A percentile compares a stretch with the other conserved stretches of the same genome.
Conservation (phyloP, 306 rosid genomes). For the Heteromeles arbutifolia region DNA sequence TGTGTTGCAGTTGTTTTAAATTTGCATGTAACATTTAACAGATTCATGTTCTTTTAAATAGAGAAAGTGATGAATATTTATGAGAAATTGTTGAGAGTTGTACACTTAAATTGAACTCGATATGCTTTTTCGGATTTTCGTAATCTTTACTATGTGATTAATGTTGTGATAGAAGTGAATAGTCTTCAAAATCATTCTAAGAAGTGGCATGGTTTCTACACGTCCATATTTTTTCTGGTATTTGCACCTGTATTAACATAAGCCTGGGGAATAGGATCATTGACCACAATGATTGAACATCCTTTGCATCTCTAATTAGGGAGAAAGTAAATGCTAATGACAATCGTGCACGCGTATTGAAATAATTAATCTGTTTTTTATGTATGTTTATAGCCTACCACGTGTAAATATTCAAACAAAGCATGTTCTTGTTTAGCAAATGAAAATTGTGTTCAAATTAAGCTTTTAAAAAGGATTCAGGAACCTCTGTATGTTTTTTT, state of each 20-base stretch:
- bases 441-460: neutral
- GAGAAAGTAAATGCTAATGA: neutral
- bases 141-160: neutral
- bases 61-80: neutral
- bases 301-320: neutral
- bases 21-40: neutral
- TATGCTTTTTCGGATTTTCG: neutral
- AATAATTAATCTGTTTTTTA: neutral
- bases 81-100: neutral
- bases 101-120: neutral
- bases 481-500: too few species aligned
- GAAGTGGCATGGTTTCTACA: neutral
- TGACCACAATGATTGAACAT: neutral
- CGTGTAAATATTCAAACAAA: neutral
- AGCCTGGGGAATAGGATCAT: conserved; percentile 3
- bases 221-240: neutral
- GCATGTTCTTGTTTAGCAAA: neutral
- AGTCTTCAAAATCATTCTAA: neutral
- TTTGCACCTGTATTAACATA: neutral
- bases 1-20: neutral
- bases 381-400: neutral
- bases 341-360: neutral
- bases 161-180: neutral
- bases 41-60: neutral
- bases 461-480: neutral